A percentile compares a stretch with the other conserved stretches of the same genome.
These are phyloP conservation scores for Madurella fahalii DNA, from an alignment of 2,329 filamentous ascomycete species.

Conservation along the genomic window DNA sequence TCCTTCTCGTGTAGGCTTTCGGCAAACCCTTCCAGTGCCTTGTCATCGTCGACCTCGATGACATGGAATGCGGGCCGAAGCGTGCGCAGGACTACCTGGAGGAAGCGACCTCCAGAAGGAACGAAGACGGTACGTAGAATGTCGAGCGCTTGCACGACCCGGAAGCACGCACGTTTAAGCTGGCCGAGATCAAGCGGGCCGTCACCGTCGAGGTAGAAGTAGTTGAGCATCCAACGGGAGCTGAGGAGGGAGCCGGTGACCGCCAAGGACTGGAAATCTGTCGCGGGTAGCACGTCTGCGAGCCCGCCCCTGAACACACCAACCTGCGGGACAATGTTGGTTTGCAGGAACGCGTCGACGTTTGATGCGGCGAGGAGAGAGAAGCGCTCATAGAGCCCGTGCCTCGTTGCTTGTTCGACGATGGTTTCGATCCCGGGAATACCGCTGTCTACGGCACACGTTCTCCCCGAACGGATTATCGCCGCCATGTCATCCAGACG, in stretches of 20 bases:
- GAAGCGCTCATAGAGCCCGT: constrained; percentile 22
- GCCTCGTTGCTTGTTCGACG: neutral
- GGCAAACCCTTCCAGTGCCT: constrained; percentile 7
- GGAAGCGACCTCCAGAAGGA: constrained; percentile 19
- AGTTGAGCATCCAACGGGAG: constrained; percentile 25
- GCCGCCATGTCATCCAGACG: constrained; percentile 19
- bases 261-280: constrained; percentile 27
- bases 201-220: constrained; percentile 25
- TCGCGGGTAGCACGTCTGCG: constrained; percentile 25
- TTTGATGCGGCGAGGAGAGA: constrained; percentile 25
- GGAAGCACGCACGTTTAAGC: constrained; percentile 23
- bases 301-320: constrained; percentile 25
- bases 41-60: constrained; percentile 16
- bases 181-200: constrained; percentile 17
- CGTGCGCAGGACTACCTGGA: constrained; percentile 25
- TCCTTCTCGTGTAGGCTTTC: neutral
- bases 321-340: constrained; percentile 24
- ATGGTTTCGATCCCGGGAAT: neutral
- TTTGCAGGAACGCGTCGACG: constrained; percentile 23
- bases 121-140: constrained; percentile 27
- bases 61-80: constrained; percentile 21
- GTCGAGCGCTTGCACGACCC: constrained; percentile 22
- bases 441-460: neutral
- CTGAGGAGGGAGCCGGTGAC: constrained; percentile 21
- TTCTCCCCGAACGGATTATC: neutral